These are phyloP conservation scores for Sporisorium graminicola DNA, from an alignment of 1,284 basidiomycete species.

Conservation along the genomic window DNA sequence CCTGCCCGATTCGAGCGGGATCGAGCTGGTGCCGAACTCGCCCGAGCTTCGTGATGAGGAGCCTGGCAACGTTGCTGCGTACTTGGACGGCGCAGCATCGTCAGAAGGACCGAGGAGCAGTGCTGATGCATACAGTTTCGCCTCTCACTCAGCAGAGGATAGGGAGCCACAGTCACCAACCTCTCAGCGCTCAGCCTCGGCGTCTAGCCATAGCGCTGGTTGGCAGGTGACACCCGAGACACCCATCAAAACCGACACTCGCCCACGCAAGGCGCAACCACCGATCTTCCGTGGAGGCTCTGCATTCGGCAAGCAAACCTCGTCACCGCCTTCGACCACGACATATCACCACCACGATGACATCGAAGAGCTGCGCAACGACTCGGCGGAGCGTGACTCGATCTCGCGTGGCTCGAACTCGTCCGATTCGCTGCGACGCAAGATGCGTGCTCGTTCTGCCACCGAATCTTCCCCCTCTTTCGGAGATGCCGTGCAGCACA, in stretches of 20 bases:
- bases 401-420: conserved; percentile 19
- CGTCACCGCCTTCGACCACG: conserved; percentile 9
- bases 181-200: not conserved
- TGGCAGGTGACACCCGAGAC: not conserved
- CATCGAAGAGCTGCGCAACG: conserved; percentile 17
- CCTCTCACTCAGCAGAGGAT: not conserved
- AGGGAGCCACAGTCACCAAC: too few species aligned
- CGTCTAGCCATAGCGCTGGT: not conserved
- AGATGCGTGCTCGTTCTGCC: conserved; percentile 6
- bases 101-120: conserved; percentile 28
- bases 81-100: not conserved
- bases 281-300: conserved; percentile 17
- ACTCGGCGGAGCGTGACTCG: conserved; percentile 21
- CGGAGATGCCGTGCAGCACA: not conserved
- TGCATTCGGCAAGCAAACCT: conserved; percentile 5
- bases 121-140: conserved; percentile 30
- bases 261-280: not conserved
- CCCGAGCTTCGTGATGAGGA: conserved; percentile 4
- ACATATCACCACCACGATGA: not conserved
- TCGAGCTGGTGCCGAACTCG: conserved; percentile 32
- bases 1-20: conserved; percentile 9
- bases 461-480: conserved; percentile 7
- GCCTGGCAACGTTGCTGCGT: not conserved
- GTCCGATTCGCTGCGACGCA: conserved; percentile 25
- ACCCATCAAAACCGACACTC: not conserved